Conservation (phyloP, 176 grass and related monocot genomes). For the Rhynchospora pubera region DNA sequence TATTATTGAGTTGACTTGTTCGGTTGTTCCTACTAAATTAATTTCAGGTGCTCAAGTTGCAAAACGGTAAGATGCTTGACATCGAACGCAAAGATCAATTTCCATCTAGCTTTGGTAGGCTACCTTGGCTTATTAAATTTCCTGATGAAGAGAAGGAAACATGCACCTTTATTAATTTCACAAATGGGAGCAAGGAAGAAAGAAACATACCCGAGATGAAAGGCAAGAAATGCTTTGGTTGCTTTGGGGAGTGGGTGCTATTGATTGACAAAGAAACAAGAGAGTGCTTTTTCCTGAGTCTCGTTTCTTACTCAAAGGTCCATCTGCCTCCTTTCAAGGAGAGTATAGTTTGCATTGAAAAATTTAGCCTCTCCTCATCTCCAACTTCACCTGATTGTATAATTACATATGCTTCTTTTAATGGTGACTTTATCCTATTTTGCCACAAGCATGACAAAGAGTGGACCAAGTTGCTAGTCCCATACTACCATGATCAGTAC, state of each 20-base stretch:
- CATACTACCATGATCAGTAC: neutral
- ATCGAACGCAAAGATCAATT: neutral
- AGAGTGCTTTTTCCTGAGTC: neutral
- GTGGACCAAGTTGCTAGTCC: neutral
- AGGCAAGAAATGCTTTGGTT: neutral
- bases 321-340: neutral
- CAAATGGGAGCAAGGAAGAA: neutral
- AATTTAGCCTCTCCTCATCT: neutral
- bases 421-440: neutral
- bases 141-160: neutral
- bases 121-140: neutral
- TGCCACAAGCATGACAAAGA: neutral
- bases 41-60: too few species aligned
- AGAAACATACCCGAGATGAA: neutral
- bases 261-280: too few species aligned
- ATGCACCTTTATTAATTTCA: neutral
- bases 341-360: neutral
- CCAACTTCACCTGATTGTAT: neutral
- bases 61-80: neutral
- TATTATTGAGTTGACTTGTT: too few species aligned
- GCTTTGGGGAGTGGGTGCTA: neutral
- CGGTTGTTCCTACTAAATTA: too few species aligned
- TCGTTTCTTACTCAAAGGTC: neutral
- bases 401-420: neutral
- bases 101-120: neutral